These are phyloP conservation scores for Lachancea mirantina DNA, from an alignment of 805 yeast species.

Conservation along the genomic window DNA sequence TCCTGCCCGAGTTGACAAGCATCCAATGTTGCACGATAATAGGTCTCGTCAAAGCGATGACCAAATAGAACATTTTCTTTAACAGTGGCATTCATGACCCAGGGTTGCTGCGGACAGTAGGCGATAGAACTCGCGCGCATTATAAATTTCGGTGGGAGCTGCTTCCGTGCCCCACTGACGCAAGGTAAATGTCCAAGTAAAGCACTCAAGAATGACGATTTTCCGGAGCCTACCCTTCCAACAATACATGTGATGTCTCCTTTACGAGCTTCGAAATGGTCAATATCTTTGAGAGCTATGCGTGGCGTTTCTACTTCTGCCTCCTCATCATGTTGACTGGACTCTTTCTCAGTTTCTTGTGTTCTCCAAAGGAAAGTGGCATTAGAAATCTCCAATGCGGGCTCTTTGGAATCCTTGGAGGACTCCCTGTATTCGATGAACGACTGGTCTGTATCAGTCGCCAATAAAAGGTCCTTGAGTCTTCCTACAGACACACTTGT, in stretches of 20 bases:
- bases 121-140: conserved; percentile 38
- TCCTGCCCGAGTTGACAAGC: conserved; percentile 47
- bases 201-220: conserved; percentile 49
- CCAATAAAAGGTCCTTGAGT: conserved; percentile 41
- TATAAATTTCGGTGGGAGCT: conserved; percentile 32
- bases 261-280: conserved; percentile 41
- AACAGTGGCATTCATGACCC: conserved; percentile 46
- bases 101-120: conserved; percentile 54
- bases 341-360: conserved; percentile 14
- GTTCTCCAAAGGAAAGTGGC: conserved; percentile 50
- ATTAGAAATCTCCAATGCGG: conserved; percentile 39
- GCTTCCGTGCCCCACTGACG: conserved; percentile 22
- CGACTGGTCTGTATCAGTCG: conserved; percentile 39
- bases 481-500: conserved; percentile 52
- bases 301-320: conserved; percentile 36
- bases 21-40: conserved; percentile 37
- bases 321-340: conserved; percentile 37
- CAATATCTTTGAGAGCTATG: conserved; percentile 42
- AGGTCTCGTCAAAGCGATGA: conserved; percentile 35
- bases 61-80: conserved; percentile 49
- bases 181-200: conserved; percentile 49
- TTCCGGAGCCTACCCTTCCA: conserved; percentile 65
- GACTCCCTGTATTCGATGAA: conserved; percentile 25
- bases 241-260: conserved; percentile 54
- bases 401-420: conserved; percentile 14